A percentile compares a stretch with the other conserved stretches of the same genome.
Evolutionary conservation across 768 basidiomycete species (phyloP).

Genomic region (Atractiella rhizophila): DNA sequence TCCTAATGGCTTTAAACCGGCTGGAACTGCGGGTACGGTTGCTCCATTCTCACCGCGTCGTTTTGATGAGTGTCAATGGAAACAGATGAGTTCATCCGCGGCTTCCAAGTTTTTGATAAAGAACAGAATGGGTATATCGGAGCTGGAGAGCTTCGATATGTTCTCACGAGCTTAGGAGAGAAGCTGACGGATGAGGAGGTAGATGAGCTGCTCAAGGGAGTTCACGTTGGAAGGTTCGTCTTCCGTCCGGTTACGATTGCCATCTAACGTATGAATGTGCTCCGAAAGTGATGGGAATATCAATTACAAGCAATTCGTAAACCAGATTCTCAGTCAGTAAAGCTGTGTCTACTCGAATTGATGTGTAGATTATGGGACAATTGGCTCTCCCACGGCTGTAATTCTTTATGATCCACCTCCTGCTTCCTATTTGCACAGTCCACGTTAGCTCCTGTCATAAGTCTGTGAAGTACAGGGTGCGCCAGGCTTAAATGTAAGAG

Average conservation of each 20-base stretch:
- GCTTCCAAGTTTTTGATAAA: conserved; percentile 97
- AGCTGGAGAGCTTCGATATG: conserved; percentile 72
- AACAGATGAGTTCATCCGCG: conserved; percentile 91
- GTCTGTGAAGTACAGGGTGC: too few relatives aligned
- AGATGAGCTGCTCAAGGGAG: conserved; percentile 86
- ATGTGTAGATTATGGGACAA: too few relatives aligned
- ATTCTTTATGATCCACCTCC: too few relatives aligned
- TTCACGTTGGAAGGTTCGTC: conserved; percentile 33
- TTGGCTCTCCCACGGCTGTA: too few relatives aligned
- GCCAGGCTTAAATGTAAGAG: too few relatives aligned
- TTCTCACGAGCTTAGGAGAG: conserved; percentile 86
- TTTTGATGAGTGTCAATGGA: neutral
- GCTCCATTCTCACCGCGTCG: too few relatives aligned
- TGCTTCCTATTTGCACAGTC: too few relatives aligned
- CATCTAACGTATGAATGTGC: neutral
- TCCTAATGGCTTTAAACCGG: conserved; percentile 89
- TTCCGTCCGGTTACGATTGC: conserved; percentile 1
- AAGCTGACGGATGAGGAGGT: conserved; percentile 97
- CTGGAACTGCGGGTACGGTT: conserved; percentile 63
- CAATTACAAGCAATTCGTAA: conserved; percentile 90
- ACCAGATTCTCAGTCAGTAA: conserved; percentile 71
- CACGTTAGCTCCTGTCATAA: too few relatives aligned
- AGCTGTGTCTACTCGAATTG: too few relatives aligned
- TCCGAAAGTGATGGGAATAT: conserved; percentile 64
- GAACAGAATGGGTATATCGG: conserved; percentile 66